Conservation (phyloP, 805 yeast species). For the Saturnispora dispora region DNA sequence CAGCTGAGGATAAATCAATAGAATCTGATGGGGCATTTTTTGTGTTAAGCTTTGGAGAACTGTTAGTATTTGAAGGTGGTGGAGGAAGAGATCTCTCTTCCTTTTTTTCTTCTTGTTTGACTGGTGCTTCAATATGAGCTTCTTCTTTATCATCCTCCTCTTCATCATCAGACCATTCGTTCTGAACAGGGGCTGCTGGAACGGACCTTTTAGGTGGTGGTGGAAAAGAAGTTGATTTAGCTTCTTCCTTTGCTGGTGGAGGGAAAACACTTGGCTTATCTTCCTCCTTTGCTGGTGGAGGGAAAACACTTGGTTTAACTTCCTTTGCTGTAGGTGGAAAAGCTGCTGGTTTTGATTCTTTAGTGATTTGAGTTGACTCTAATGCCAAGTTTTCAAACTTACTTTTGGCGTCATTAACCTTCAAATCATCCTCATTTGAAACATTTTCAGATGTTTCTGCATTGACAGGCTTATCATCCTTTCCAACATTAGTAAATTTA, state of each 20-base stretch:
- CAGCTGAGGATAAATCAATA: conserved; percentile 8
- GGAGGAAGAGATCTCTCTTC: conserved; percentile 18
- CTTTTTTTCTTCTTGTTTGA: conserved; percentile 12
- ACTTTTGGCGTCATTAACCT: conserved; percentile 26
- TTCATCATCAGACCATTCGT: conserved; percentile 13
- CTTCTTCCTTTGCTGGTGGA: conserved; percentile 12
- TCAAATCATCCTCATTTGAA: conserved; percentile 22
- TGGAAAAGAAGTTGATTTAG: conserved; percentile 6
- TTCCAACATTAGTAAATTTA: conserved; percentile 39
- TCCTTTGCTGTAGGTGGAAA: conserved; percentile 14
- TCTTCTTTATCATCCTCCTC: conserved; percentile 11
- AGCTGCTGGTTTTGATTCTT: conserved; percentile 8
- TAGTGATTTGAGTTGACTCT: conserved; percentile 17
- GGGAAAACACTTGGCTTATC: conserved; percentile 11
- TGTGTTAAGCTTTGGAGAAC: conserved; percentile 1
- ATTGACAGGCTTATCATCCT: conserved; percentile 26
- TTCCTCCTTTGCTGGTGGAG: conserved; percentile 14
- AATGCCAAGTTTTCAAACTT: conserved; percentile 24
- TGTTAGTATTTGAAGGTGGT: conserved; percentile 18
- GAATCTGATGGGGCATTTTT: conserved; percentile 9
- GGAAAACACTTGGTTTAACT: conserved; percentile 11
- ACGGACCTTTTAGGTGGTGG: conserved; percentile 14
- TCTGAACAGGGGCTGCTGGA: conserved; percentile 15
- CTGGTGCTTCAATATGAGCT: not conserved
- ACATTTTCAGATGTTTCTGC: conserved; percentile 16